A percentile compares a stretch with the other conserved stretches of the same genome.
phyloP scores from a whole-genome alignment of 2,329 filamentous ascomycete genomes.

The Tolypocladium paradoxum region DNA sequence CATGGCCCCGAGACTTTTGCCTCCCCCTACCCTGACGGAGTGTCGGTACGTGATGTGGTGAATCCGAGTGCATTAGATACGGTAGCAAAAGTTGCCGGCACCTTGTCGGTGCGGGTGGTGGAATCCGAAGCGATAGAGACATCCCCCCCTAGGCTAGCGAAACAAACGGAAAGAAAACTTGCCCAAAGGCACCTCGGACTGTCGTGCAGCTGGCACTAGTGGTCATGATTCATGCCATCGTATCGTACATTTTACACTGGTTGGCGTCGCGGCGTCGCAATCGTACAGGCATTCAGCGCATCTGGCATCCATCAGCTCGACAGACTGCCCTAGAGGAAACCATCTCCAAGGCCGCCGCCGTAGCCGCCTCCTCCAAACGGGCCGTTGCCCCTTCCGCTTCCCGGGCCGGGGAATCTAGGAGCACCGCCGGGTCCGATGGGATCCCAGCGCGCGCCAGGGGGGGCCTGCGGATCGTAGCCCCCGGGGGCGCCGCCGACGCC shows the following conservation, averaged over 20 bases:
- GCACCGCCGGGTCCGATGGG: conserved; percentile 61
- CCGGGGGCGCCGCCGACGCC: conserved; percentile 28
- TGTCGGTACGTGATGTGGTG: not conserved
- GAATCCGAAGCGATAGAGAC: not conserved
- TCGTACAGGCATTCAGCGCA: not conserved
- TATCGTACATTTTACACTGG: not conserved
- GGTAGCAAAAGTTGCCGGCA: not conserved
- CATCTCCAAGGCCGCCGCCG: conserved; percentile 21
- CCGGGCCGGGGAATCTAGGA: conserved; percentile 35
- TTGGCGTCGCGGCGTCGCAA: not conserved
- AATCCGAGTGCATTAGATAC: not conserved
- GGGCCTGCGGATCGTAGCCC: conserved; percentile 54
- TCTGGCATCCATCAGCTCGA: not conserved
- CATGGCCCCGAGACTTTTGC: not conserved
- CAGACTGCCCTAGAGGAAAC: conserved; percentile 15
- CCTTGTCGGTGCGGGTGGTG: not conserved
- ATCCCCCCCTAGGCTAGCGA: not conserved
- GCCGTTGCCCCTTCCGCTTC: conserved; percentile 25
- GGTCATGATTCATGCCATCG: not conserved
- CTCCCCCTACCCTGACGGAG: not conserved
- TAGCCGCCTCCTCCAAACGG: conserved; percentile 23
- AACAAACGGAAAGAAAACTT: not conserved
- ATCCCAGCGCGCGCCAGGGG: conserved; percentile 87
- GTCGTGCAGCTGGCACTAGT: not conserved
- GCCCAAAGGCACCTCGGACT: not conserved